These are phyloP conservation scores for Backusella liffmaniae DNA, from an alignment of 192 early-diverging fungal species.

Conservation along the genomic window DNA sequence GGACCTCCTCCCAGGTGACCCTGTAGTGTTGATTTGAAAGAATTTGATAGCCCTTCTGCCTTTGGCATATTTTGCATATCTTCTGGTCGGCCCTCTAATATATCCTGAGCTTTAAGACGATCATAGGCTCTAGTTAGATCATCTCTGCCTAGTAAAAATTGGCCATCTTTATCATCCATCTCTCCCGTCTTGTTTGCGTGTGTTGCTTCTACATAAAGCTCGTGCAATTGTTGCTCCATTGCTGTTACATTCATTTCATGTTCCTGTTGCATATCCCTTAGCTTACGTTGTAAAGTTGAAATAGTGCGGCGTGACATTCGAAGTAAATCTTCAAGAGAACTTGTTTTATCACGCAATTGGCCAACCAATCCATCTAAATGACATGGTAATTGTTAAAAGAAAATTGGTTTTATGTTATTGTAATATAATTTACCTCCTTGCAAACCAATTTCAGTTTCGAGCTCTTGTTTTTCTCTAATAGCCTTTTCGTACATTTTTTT, in stretches of 20 bases:
- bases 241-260: slow-evolving; percentile 66
- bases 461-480: slow-evolving; percentile 64
- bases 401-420: not conserved
- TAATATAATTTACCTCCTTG: slow-evolving; percentile 51
- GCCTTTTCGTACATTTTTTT: slow-evolving; percentile 64
- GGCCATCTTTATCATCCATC: slow-evolving; percentile 15
- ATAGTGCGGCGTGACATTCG: slow-evolving; percentile 80
- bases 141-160: slow-evolving; percentile 27
- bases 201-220: slow-evolving; percentile 57
- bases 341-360: slow-evolving; percentile 57
- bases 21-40: slow-evolving; percentile 26
- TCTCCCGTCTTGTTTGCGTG: slow-evolving; percentile 55
- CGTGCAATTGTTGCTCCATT: slow-evolving; percentile 68
- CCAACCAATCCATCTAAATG: slow-evolving; percentile 36
- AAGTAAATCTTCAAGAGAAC: slow-evolving; percentile 53
- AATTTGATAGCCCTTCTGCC: slow-evolving; percentile 32
- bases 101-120: slow-evolving; percentile 32
- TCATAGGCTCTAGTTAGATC: slow-evolving; percentile 37
- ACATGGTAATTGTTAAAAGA: not conserved
- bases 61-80: slow-evolving; percentile 22
- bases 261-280: slow-evolving; percentile 65
- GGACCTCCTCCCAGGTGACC: slow-evolving; percentile 24
- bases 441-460: slow-evolving; percentile 66
- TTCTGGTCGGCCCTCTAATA: slow-evolving; percentile 32
- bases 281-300: slow-evolving; percentile 67